These are phyloP conservation scores for Biscogniauxia mediterranea DNA, from an alignment of 2,329 filamentous ascomycete species.

Conservation along the genomic window DNA sequence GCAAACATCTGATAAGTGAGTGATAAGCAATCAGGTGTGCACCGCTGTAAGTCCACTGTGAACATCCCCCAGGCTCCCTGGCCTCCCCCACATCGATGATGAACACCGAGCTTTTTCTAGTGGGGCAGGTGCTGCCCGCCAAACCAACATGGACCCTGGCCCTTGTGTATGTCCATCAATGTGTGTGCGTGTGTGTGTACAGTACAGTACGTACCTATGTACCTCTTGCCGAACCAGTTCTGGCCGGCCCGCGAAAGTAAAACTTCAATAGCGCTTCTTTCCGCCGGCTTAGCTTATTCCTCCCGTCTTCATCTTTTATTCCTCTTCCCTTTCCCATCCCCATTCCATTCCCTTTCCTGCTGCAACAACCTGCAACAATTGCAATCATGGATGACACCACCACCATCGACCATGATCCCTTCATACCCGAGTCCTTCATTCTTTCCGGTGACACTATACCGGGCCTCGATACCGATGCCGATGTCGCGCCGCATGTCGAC, in stretches of 20 bases:
- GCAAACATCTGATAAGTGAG: background rate
- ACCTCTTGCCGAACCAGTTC: background rate
- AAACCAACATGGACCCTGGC: too few species aligned
- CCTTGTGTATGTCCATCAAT: too few species aligned
- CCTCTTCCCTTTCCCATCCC: background rate
- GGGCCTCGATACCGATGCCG: background rate
- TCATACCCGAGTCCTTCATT: background rate
- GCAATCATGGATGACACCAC: background rate
- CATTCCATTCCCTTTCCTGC: background rate
- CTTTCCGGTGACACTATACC: background rate
- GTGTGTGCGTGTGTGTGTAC: too few species aligned
- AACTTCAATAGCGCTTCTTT: background rate
- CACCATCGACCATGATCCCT: background rate
- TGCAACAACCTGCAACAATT: too few species aligned
- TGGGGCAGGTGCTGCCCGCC: background rate
- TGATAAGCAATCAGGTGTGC: background rate
- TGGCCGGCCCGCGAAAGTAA: background rate
- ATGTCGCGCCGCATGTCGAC: background rate
- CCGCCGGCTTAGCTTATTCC: background rate
- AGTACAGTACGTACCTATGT: too few species aligned
- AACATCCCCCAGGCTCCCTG: background rate
- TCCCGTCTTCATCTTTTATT: background rate
- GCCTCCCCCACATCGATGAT: background rate
- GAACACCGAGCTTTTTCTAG: background rate
- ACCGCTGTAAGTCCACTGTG: background rate